Conservation (phyloP, 371 early-diverging fungal species). For the Rhizomucor pusillus region DNA sequence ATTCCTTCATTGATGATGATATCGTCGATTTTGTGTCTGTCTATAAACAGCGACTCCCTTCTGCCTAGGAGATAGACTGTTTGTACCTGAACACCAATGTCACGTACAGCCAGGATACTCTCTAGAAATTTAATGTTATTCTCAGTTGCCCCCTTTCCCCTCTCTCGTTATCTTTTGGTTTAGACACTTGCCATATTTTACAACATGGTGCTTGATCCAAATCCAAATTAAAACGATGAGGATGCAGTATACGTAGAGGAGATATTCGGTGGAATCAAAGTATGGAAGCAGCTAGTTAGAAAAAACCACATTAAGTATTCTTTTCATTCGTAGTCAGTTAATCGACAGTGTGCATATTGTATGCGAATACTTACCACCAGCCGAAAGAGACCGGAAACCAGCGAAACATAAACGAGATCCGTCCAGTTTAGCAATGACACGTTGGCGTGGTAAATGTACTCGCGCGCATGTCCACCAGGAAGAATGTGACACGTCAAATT, state of each 20-base stretch:
- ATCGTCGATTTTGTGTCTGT: constrained; percentile 56
- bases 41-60: constrained; percentile 60
- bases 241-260: no score
- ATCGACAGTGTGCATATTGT: no score
- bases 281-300: no score
- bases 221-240: constrained; percentile 2
- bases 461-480: constrained; percentile 20
- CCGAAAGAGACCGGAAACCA: not conserved
- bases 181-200: not conserved
- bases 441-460: constrained; percentile 16
- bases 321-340: no score
- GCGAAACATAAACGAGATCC: not conserved
- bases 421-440: not conserved
- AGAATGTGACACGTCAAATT: constrained; percentile 20
- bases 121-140: constrained; percentile 33
- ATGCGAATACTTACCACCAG: not conserved
- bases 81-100: constrained; percentile 71
- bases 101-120: constrained; percentile 58
- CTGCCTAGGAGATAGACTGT: constrained; percentile 59
- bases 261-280: no score
- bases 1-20: constrained; percentile 78
- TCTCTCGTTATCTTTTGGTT: not conserved
- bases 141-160: not conserved
- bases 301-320: no score
- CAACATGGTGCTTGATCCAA: constrained; percentile 7